Evolutionary conservation across 176 grass and related monocot genomes (phyloP), one percentile per base, ranked within the genome.

Genomic region (Carex kokanica): DNA sequence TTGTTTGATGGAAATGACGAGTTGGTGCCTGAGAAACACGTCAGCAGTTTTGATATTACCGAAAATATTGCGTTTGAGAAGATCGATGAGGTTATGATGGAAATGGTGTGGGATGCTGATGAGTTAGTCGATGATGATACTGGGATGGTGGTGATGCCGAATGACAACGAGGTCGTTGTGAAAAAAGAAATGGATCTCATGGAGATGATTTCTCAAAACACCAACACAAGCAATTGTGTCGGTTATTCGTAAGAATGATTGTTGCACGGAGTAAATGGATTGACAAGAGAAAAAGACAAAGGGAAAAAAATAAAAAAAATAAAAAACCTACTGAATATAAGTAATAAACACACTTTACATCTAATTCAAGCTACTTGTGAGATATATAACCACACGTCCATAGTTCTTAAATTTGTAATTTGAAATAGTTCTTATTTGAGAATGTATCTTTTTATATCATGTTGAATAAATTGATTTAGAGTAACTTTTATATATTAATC

Each of bases 141-240:
- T 40, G 77, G 34, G 69, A 17, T 31, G 18, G 12, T 24, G 10
- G 47, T 53, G 20, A 84, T 15, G 21, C 52, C 56, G 63, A 81
- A 51, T 4, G 58, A 65, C 10, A 45, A 78, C 2, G 58, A 60
- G 6, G 2, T 79, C 24, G 38, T 58, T 17, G 79, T 92, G 84
- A 91, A 94, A 82, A 80, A 91, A 86, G 92, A 94, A 79, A 88
- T 90, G 86, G 88, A 89, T 38, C 87, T 89, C 34, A 34, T 86
- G 12, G 94, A 92, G 89, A 87, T 91, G 89, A 81, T 91, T 60
- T 70, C 53, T 71, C 74, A 64, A 14, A 87, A 81, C 81, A 83
- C 69, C 58, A 0, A 29, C 60, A 59, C 16, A 0, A 57, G 82
- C 17, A 84, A 84, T 60, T 74, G 57, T 23, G 27, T 3, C 6